Percentiles rank a stretch among this genome's conserved stretches.
Evolutionary conservation across 2,329 filamentous ascomycete species (phyloP).

Genomic region (Tricladium varicosporioides): DNA sequence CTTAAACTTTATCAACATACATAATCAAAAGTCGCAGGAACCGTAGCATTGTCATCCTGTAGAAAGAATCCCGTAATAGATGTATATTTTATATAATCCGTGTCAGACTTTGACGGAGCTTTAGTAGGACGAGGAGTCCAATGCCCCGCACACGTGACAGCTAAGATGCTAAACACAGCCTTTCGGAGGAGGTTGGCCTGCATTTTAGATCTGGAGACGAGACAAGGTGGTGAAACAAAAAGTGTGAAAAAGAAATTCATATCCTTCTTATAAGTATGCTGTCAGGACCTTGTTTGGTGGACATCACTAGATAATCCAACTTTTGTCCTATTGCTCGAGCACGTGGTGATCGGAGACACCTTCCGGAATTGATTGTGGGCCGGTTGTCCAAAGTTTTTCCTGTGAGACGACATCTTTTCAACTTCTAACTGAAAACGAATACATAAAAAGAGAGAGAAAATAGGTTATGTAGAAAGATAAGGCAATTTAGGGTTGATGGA

Average conservation of each 20-base stretch:
- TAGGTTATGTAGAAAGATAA: too few species aligned
- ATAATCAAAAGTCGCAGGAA: constrained; percentile 60
- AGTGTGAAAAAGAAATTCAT: background rate
- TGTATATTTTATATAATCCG: constrained; percentile 53
- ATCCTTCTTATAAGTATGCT: background rate
- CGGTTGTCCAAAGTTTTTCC: background rate
- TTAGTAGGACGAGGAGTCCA: background rate
- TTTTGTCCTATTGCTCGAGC: background rate
- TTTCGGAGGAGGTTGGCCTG: background rate
- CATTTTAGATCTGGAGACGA: constrained; percentile 2
- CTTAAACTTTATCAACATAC: constrained; percentile 39
- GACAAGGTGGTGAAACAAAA: background rate
- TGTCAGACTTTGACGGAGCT: background rate
- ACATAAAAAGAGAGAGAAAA: too few species aligned
- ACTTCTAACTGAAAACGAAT: too few species aligned
- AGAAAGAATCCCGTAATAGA: constrained; percentile 61
- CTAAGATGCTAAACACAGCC: background rate
- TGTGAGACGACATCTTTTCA: background rate
- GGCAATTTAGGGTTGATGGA: too few species aligned
- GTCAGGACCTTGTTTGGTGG: background rate
- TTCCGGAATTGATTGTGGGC: background rate
- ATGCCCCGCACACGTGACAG: constrained; percentile 1
- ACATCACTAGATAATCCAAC: background rate
- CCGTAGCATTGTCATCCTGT: constrained; percentile 58
- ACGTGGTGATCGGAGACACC: background rate